Evolutionary conservation across 2,329 filamentous ascomycete genomes (phyloP), one percentile per base, ranked within the genome.

Genomic region (Venturia oleaginea): DNA sequence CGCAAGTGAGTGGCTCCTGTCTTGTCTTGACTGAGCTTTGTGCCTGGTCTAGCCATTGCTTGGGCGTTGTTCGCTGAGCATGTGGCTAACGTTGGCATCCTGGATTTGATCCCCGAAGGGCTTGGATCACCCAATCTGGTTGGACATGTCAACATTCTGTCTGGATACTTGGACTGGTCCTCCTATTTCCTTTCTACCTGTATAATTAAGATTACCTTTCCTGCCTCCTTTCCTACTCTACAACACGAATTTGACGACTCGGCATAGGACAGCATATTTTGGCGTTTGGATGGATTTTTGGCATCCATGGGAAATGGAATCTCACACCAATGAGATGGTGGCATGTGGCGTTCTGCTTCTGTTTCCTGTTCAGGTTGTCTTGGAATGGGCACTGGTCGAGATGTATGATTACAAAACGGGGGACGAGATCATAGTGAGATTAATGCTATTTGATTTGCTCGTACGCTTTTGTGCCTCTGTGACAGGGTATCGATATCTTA

Each of bases 191-290:
- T 57, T 37, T 15, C 51, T 11, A 32, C 17, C 7, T 57, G 51
- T 57, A 57, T 34, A n/a, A 57, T 37, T 57, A 57, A n/a, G 10
- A 57, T 37, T 32, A 30, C 27, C 15, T n/a, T 24, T 17, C 46
- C 46, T 27, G 27, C 8, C 46, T 13, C 48, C 11, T 55, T 37
- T n/a, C 27, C 51, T 34, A 34, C 51, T 19, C 27, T 19, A 32
- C 51, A 57, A 57, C n/a, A n/a, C 27, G 51, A 57, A 57, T 34
- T 34, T 57, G 17, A 57, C 30, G 51, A 57, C 17, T 34, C 51
- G n/a, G 22, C 22, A 15, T 27, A 22, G 46, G 22, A 5, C 17
- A 57, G 27, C 51, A 57, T 57, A 57, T n/a, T 57, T 34, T 34
- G 51, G 51, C 51, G 51, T 57, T 57, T 57, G n/a, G 51, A 22